Base-by-base conservation (phyloP, 192 early-diverging fungal genomes). In the Kickxella alabastrina region DNA sequence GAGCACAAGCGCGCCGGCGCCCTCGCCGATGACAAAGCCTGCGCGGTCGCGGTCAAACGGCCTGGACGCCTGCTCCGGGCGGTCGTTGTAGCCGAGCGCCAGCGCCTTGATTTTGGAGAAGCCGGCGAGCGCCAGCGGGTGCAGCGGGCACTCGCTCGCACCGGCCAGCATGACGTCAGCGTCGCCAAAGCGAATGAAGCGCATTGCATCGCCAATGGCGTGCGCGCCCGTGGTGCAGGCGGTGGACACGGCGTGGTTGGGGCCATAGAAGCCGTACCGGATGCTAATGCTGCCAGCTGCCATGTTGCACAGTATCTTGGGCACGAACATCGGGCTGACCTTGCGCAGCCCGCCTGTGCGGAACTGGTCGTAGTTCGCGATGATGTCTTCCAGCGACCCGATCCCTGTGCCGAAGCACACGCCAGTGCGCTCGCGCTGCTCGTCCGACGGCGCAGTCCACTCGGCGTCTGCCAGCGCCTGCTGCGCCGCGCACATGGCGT, bases 151-250 rank as follows among this genome's bases (percentile, higher is more conserved):
- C 64, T 98, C 95, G 2, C 90, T 68, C 9, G 89, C 93, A 24
- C 95, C 95, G 2, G 92, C 92, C 10, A 98, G 67, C 88, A 98
- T 94, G 5, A 98, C 92, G 66, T 95, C 91, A 6, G 92, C 92
- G 47, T 98, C 95, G 24, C 89, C 91, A 52, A 78, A 90, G 37
- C 84, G 79, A 57, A 98, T 98, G 58, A 93, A 95, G 24, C 95
- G 79, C 79, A 85, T 84, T 0, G 95, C 95, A 52, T 98, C 95
- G 19, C 93, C 95, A 24, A 98, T 84, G 0, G 95, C 80, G 61
- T 98, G 93, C 2, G 93, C 92, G 5, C 95, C 95, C 4, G 95
- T 95, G 2, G 95, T 90, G 55, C 95, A 98, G 1, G 95, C 95
- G 0, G 95, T 98, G 3, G 92, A 88, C 0, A 84, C 90, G 18